These are phyloP conservation scores for Cucumis sativus DNA, from an alignment of 306 rosid species.

Conservation along the genomic window Cucumber_9930_V3 NC_026657.2:26080001-26080500, in stretches of 20 bases:
- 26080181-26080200: constrained; percentile 1
- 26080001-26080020: constrained; percentile 58
- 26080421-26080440: not conserved
- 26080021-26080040: constrained; percentile 82
- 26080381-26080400: not conserved
- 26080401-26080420: not conserved
- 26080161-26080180: constrained; percentile 35
- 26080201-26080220: constrained; percentile 5
- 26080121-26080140: constrained; percentile 18
- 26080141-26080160: constrained; percentile 34
- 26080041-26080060: constrained; percentile 72
- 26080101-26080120: not conserved
- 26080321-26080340: not conserved
- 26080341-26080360: constrained; percentile 8
- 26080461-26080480: not conserved
- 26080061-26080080: constrained; percentile 35
- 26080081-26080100: not conserved
- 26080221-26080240: constrained; percentile 29
- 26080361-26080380: constrained; percentile 6
- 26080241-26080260: constrained; percentile 55
- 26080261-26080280: constrained; percentile 29
- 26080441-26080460: not conserved
- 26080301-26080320: constrained; percentile 37
- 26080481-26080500: not conserved
- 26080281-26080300: constrained; percentile 43